Conservation (phyloP, 305 asterid genomes). For the Solanum hybrid region DNA sequence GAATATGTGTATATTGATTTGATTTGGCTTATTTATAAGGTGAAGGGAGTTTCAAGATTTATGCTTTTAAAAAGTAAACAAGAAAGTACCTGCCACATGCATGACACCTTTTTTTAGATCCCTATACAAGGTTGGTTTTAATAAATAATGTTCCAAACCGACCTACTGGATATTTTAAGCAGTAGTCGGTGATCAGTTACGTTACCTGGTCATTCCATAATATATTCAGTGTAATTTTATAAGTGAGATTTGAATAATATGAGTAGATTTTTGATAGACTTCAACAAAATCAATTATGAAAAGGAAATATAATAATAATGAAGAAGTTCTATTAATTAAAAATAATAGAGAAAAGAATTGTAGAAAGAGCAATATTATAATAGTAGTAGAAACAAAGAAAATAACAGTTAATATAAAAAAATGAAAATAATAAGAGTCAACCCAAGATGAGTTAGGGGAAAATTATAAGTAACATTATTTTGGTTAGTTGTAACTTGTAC, state of each 20-base stretch:
- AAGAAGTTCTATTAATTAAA: neutral
- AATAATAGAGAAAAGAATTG: neutral
- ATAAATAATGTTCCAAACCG: neutral
- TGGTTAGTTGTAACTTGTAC: neutral
- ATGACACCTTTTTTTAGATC: neutral
- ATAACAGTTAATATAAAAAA: neutral
- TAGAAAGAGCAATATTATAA: neutral
- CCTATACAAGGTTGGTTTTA: neutral
- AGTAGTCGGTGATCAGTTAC: neutral
- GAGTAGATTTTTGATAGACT: neutral
- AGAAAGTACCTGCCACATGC: neutral
- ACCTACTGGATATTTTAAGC: neutral
- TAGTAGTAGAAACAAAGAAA: neutral
- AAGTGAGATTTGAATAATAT: neutral
- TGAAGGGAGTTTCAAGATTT: neutral
- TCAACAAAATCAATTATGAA: neutral
- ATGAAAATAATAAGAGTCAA: neutral
- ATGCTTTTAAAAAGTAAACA: neutral
- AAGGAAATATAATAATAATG: neutral
- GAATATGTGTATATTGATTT: neutral
- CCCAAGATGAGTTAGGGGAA: neutral
- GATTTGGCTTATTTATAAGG: neutral
- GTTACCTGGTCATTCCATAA: accelerated
- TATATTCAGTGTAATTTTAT: neutral
- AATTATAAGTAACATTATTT: neutral